Conservation (phyloP, 805 yeast species). For the Ogataea polymorpha region DNA sequence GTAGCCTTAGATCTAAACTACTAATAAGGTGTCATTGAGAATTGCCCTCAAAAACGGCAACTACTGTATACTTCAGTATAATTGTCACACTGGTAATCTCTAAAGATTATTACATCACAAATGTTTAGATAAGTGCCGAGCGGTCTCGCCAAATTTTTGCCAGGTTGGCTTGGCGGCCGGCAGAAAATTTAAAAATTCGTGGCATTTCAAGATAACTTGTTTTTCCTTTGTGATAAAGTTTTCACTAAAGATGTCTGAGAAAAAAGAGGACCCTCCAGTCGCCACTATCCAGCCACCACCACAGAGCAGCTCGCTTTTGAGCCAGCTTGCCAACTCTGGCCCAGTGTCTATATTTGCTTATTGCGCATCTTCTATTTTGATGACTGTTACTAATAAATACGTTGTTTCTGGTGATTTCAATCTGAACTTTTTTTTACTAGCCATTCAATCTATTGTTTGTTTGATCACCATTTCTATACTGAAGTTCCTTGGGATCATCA, state of each 20-base stretch:
- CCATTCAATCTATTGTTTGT: constrained; percentile 87
- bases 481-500: constrained; percentile 72
- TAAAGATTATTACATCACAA: not conserved
- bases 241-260: constrained; percentile 22
- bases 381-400: constrained; percentile 97
- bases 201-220: constrained; percentile 4
- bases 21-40: no score
- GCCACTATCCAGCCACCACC: constrained; percentile 18
- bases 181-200: constrained; percentile 4
- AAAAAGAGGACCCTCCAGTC: constrained; percentile 28
- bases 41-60: no score
- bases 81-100: no score
- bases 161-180: constrained; percentile 5
- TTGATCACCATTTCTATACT: constrained; percentile 66
- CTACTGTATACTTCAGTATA: no score
- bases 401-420: constrained; percentile 76
- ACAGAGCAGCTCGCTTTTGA: constrained; percentile 18
- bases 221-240: not conserved
- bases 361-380: constrained; percentile 91
- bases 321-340: constrained; percentile 46
- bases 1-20: no score
- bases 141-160: constrained; percentile 6
- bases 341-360: constrained; percentile 74
- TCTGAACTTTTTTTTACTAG: constrained; percentile 85
- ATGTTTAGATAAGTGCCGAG: constrained; percentile 6